A percentile compares a stretch with the other conserved stretches of the same genome.
These are phyloP conservation scores for Aspergillus egyptiacus DNA, from an alignment of 495 filamentous ascomycete species.

Conservation along the genomic window DNA sequence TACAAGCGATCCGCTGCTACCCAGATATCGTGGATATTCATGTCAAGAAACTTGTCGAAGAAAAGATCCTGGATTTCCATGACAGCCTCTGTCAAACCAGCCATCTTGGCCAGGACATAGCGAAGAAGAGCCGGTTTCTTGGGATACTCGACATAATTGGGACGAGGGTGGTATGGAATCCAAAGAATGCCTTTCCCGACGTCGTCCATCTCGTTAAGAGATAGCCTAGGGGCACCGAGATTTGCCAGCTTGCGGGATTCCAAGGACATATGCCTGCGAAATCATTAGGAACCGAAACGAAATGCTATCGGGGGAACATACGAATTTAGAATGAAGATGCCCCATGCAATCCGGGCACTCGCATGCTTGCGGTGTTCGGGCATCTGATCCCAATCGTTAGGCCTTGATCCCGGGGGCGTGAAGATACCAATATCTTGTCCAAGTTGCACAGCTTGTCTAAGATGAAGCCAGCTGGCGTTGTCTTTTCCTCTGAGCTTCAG, in stretches of 20 bases:
- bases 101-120: conserved; percentile 22
- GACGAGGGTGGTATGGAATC: conserved; percentile 35
- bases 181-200: conserved; percentile 25
- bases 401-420: conserved; percentile 9
- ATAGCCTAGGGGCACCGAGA: conserved; percentile 19
- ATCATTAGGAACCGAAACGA: conserved; percentile 8
- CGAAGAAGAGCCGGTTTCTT: conserved; percentile 30
- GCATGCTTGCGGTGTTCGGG: conserved; percentile 21
- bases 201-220: conserved; percentile 15
- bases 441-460: conserved; percentile 33
- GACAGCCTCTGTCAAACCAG: conserved; percentile 23
- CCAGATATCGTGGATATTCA: conserved; percentile 18
- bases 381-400: conserved; percentile 8
- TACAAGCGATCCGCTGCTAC: conserved; percentile 19
- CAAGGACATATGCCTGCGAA: conserved; percentile 30
- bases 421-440: conserved; percentile 32
- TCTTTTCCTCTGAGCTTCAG: conserved; percentile 29
- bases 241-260: conserved; percentile 22
- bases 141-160: conserved; percentile 25
- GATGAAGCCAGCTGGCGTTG: conserved; percentile 29
- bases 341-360: conserved; percentile 30
- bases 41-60: conserved; percentile 19
- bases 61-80: conserved; percentile 26
- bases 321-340: conserved; percentile 31
- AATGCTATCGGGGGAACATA: conserved; percentile 1